Conservation (phyloP, 2,329 filamentous ascomycete species). For the Emergomyces pasteurianus region DNA sequence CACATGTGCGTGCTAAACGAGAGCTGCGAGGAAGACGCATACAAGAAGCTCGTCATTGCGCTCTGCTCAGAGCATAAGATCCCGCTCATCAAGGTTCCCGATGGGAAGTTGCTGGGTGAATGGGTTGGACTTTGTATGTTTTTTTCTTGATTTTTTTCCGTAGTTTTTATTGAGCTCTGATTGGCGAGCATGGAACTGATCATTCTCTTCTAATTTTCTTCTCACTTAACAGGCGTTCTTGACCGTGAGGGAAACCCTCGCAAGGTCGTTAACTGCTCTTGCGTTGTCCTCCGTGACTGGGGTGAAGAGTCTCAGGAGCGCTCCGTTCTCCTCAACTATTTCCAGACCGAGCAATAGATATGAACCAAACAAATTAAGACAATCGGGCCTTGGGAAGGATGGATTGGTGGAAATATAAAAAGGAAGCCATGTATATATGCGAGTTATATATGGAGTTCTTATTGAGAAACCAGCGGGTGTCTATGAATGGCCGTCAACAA, state of each 20-base stretch:
- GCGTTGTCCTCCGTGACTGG: slow-evolving; percentile 99
- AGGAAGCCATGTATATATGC: background rate
- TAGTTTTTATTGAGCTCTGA: background rate
- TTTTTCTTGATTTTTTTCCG: slow-evolving; percentile 6
- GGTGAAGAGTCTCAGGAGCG: slow-evolving; percentile 99
- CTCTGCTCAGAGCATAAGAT: slow-evolving; percentile 99
- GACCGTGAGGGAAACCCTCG: slow-evolving; percentile 98
- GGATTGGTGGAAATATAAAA: background rate
- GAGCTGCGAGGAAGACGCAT: slow-evolving; percentile 98
- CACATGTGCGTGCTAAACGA: slow-evolving; percentile 99
- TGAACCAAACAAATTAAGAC: background rate
- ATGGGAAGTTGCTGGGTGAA: slow-evolving; percentile 99
- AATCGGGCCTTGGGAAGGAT: background rate
- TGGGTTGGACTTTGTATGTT: slow-evolving; percentile 98
- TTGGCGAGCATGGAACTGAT: slow-evolving; percentile 9
- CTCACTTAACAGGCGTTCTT: slow-evolving; percentile 65
- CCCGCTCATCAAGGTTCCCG: slow-evolving; percentile 98
- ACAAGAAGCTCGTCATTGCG: slow-evolving; percentile 99
- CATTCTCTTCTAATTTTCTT: slow-evolving; percentile 2
- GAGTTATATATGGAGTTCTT: background rate
- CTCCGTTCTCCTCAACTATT: slow-evolving; percentile 99
- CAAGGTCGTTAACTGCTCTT: slow-evolving; percentile 99
- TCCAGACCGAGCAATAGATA: slow-evolving; percentile 63
- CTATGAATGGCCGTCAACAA: background rate
- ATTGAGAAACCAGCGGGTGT: background rate